Base-by-base conservation (phyloP, 768 basidiomycete genomes). In the Sporobolomyces pararoseus region DNA sequence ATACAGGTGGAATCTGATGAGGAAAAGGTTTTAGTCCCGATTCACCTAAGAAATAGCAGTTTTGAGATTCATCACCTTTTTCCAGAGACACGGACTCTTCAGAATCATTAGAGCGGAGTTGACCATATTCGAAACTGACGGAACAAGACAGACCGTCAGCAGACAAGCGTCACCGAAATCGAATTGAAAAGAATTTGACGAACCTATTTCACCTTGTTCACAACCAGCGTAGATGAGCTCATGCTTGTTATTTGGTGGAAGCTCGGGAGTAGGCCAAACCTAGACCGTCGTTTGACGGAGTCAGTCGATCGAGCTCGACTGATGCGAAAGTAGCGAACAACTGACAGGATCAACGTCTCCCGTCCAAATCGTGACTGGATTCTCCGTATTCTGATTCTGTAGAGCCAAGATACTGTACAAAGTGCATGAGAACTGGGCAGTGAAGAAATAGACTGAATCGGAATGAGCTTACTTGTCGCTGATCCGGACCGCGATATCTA, bases 31-130 rank as follows among this genome's bases (percentile, higher is more conserved):
- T 17, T 9, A 42, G 39, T 17, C 39, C 17, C 39, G 39, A n/a
- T n/a, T n/a, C 39, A 17, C 39, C 17, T 9, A 42, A 9, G 17
- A 42, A 42, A 42, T 9, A 42, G 17, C 39, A 42, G 39, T 9
- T 9, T 42, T 17, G 10, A 42, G 17, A 42, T 17, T 42, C 39
- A 17, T 17, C 39, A 63, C 71, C 52, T 65, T 35, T 0, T 59
- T 25, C 65, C 65, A 73, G 9, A 73, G 44, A 32, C 72, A 73
- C 1, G 68, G 72, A 4, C 34, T 31, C 39, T 73, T 73, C n/a
- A 73, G 46, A 52, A 73, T 69, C 42, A 54, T 54, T 7, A 69
- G 29, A 5, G 72, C 72, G 3, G 72, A 39, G 1, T 31, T 29
- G 7, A 66, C 65, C 67, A 73, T 68, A 31, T 68, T 49, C 2